Evolutionary conservation across 2,329 filamentous ascomycete genomes (phyloP), one percentile per base, ranked within the genome.

Genomic region (Colletotrichum truncatum): DNA sequence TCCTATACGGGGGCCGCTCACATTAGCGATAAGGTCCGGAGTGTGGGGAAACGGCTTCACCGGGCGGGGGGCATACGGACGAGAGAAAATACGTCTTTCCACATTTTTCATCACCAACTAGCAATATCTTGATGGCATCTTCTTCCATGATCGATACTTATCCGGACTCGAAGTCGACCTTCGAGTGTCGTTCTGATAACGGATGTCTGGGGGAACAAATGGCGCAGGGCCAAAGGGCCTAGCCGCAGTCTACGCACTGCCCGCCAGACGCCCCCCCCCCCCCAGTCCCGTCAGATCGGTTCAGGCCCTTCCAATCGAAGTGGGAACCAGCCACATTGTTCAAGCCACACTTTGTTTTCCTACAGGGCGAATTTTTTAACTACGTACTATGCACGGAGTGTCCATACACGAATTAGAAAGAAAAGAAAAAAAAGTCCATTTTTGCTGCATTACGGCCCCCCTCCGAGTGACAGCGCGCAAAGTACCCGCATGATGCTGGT

Each of bases 11-110:
- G 26, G 56, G 43, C 11, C 12, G 32, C 43, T 45, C 34, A n/a
- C 32, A 53, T 64, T 36, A 60, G 55, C 67, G 26, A 46, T 26
- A 30, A 46, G 6, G 25, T 28, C 28, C 28, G 21, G 36, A n/a
- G n/a, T 23, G 18, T 23, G 11, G 30, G 28, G 36, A 45, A 21
- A 30, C 18, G 23, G 16, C n/a, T 54, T 34, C 46, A 23, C 26
- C 2, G 25, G n/a, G n/a, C n/a, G n/a, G n/a, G 60, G 34, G 64
- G 65, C 41, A 26, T 70, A 82, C 87, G 68, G 72, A 89, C 87
- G 87, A 87, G 71, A 89, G 73, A 73, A 89, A 89, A 1, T 84
- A 87, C 21, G 86, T 87, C 75, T 89, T 90, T 58, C 87, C 87
- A 67, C 86, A 86, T 71, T 80, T 80, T 65, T 84, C 81, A 74